These are phyloP conservation scores for Oryza nivara DNA, from an alignment of 176 grass and related monocot species.

Conservation along the genomic window DNA sequence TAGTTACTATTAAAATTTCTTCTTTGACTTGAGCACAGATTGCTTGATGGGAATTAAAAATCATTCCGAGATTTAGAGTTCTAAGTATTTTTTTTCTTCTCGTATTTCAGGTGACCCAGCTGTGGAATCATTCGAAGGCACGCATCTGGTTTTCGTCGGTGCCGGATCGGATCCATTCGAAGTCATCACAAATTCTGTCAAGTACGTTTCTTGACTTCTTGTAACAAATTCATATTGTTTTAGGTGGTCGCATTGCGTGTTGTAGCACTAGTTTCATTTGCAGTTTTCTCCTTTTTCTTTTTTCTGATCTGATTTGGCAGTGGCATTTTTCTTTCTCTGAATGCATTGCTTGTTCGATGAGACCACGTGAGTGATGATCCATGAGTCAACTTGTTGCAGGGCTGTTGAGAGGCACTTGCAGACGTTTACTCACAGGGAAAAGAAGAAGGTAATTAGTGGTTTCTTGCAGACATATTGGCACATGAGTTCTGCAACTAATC, in stretches of 20 bases:
- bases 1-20: neutral
- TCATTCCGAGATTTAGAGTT: neutral
- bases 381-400: constrained; percentile 48
- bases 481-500: constrained; percentile 4
- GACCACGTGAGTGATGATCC: constrained; percentile 8
- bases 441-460: constrained; percentile 61
- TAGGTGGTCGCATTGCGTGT: neutral
- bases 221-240: constrained; percentile 14
- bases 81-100: neutral
- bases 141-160: constrained; percentile 76
- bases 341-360: constrained; percentile 34
- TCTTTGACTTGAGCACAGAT: constrained; percentile 11
- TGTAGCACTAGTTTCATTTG: neutral
- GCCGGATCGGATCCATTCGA: constrained; percentile 75
- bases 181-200: constrained; percentile 71
- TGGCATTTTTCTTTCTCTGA: neutral
- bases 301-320: neutral
- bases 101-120: constrained; percentile 61
- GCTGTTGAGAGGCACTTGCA: constrained; percentile 77
- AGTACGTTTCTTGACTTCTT: constrained; percentile 41
- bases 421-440: constrained; percentile 77
- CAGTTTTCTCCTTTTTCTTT: neutral
- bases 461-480: constrained; percentile 18
- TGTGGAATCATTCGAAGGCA: constrained; percentile 72
- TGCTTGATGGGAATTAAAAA: constrained; percentile 3